phyloP scores from a whole-genome alignment of 2,329 filamentous ascomycete genomes.

The Colletotrichum phormii region DNA sequence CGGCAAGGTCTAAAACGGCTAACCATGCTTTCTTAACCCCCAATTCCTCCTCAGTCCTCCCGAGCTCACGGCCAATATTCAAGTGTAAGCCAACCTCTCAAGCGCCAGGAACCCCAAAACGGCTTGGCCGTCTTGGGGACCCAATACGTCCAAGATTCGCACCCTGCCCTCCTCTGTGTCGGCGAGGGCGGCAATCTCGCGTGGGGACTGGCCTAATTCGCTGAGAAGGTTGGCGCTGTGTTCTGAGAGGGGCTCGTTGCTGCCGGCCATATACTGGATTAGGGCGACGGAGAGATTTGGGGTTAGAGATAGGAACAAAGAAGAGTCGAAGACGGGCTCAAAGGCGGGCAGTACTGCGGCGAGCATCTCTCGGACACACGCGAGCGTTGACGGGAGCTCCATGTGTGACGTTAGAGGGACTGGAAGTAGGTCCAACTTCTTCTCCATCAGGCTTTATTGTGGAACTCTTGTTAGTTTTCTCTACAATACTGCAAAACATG shows the following conservation, averaged over 20 bases:
- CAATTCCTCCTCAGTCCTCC: neutral
- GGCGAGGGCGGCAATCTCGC: constrained; percentile 42
- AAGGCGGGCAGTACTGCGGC: neutral
- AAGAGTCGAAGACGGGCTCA: neutral
- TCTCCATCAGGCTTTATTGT: constrained; percentile 46
- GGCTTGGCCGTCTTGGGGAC: constrained; percentile 43
- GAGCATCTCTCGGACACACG: constrained; percentile 50
- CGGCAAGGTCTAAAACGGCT: neutral
- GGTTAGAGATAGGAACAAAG: neutral
- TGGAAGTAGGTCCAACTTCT: constrained; percentile 44
- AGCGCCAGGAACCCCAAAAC: constrained; percentile 45
- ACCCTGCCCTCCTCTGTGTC: constrained; percentile 36
- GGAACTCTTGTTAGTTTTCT: neutral
- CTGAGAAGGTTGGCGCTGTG: constrained; percentile 44
- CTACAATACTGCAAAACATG: no score
- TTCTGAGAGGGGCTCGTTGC: constrained; percentile 38
- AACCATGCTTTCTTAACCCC: neutral
- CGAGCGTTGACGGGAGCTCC: constrained; percentile 51
- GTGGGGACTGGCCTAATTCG: constrained; percentile 43
- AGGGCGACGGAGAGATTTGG: neutral
- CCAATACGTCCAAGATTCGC: constrained; percentile 44
- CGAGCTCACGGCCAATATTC: neutral
- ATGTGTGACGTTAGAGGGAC: constrained; percentile 53
- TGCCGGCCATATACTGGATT: constrained; percentile 39
- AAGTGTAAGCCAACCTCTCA: constrained; percentile 27